Percentiles rank a stretch among this genome's conserved stretches.
Evolutionary conservation across 169 alveolate species (phyloP).

Genomic region (Neospora caninum): DNA sequence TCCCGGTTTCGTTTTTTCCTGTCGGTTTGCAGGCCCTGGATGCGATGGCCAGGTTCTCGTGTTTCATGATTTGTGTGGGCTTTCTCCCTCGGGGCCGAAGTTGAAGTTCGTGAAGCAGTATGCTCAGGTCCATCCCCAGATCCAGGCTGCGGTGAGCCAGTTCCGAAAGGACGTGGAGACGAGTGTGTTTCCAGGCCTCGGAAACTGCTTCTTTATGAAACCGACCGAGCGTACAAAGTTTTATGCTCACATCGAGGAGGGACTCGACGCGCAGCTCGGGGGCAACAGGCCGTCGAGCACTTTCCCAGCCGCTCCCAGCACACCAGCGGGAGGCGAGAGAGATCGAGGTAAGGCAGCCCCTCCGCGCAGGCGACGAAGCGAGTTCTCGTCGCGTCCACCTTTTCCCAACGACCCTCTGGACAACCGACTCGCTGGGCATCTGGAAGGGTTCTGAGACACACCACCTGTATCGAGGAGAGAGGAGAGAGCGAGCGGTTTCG

Average conservation of each 20-base stretch:
- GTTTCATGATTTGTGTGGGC: conserved; percentile 68
- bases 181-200: conserved; percentile 20
- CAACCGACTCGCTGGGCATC: too few relatives aligned
- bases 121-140: not conserved
- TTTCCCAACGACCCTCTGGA: too few relatives aligned
- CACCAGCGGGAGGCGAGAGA: too few relatives aligned
- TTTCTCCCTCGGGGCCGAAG: conserved; percentile 6
- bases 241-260: not conserved
- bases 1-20: too few relatives aligned
- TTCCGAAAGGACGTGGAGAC: conserved; percentile 1
- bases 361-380: too few relatives aligned
- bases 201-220: conserved; percentile 25
- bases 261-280: not conserved
- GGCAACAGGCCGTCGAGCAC: not conserved
- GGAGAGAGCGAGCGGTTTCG: too few relatives aligned
- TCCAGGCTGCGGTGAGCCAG: conserved; percentile 20
- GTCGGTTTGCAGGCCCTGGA: conserved; percentile 49
- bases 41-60: conserved; percentile 73
- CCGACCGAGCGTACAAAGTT: conserved; percentile 16
- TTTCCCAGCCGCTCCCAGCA: too few relatives aligned
- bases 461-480: too few relatives aligned
- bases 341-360: too few relatives aligned
- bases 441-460: too few relatives aligned
- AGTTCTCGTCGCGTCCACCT: too few relatives aligned
- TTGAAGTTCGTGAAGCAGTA: conserved; percentile 44